These are phyloP conservation scores for Cetraspora pellucida DNA, from an alignment of 192 early-diverging fungal genomes.

Conservation along the genomic window DNA sequence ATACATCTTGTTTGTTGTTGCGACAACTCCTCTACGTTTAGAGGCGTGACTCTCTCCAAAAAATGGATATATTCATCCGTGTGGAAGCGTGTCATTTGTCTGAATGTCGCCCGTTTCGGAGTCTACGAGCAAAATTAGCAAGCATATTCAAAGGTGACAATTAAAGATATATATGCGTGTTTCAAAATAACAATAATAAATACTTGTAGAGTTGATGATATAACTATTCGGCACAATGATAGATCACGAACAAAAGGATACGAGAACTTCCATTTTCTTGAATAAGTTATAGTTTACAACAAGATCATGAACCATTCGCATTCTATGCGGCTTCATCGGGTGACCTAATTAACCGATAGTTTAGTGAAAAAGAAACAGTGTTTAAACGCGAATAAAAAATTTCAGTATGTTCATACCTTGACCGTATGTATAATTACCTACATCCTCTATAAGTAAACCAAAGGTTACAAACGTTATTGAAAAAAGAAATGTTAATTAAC, in stretches of 20 bases:
- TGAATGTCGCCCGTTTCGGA: slow-evolving; percentile 72
- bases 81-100: slow-evolving; percentile 93
- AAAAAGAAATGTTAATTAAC: neutral
- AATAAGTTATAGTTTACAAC: slow-evolving; percentile 91
- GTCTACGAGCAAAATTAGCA: slow-evolving; percentile 37
- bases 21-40: slow-evolving; percentile 69
- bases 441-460: slow-evolving; percentile 45
- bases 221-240: neutral
- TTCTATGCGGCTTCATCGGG: slow-evolving; percentile 96
- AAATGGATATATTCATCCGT: slow-evolving; percentile 92
- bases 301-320: slow-evolving; percentile 91
- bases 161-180: neutral
- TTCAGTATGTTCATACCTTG: slow-evolving; percentile 47
- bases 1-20: slow-evolving; percentile 69
- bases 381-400: neutral
- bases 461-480: neutral
- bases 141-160: neutral
- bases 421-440: slow-evolving; percentile 88
- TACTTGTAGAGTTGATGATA: slow-evolving; percentile 15
- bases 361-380: neutral
- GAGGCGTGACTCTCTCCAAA: slow-evolving; percentile 75
- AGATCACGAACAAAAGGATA: slow-evolving; percentile 16
- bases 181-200: neutral
- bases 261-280: slow-evolving; percentile 86
- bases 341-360: slow-evolving; percentile 58